Evolutionary conservation across 2,329 filamentous ascomycete species (phyloP), one percentile per base, ranked within the genome.

Genomic region (Magnaporthales sp.): DNA sequence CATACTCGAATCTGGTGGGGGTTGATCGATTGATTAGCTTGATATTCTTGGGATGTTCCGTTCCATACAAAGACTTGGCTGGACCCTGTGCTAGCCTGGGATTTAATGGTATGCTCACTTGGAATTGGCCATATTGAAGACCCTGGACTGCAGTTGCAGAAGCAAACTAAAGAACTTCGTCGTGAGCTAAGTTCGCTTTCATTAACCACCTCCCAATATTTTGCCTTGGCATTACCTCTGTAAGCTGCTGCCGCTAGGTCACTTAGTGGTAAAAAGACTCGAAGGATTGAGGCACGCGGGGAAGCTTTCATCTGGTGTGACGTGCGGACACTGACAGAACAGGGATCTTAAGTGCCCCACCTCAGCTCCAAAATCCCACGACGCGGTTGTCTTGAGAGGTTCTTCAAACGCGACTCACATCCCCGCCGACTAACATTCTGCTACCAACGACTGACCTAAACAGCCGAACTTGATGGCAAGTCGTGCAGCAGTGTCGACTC

Each of bases 1-100:
- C 94, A 78, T 99, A 99, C 80, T 96, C 93, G 76, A 93, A 98
- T 78, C 92, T 97, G 61, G 32, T 3, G 19, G 26, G 62, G 19
- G 9, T 60, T 60, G 56, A 27, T 15, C 4, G 5, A 4, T 24
- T 60, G 56, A 60, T 60, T 60, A 60, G 56, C 56, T 6, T 29
- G 26, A 15, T 8, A 27, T 27, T 60, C 19, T 3, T 58, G 54
- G 24, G 54, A 22, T 58, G n/a, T n/a, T 24, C 15, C 54, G n/a
- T n/a, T 24, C 15, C 54, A 22, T 22, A 58, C n/a, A 58, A 22
- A 58, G 54, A 58, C 22, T 15, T 58, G 32, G 32, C 26, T 32
- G 31, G 15, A 8, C 15, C 26, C 7, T 27, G 24, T 60, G 26
- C 56, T 29, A 60, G 56, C 56, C 8, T 24, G 9, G 13, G 56